Base-by-base conservation (phyloP, 495 filamentous ascomycete genomes). In the Penicillium flavigenum region DNA sequence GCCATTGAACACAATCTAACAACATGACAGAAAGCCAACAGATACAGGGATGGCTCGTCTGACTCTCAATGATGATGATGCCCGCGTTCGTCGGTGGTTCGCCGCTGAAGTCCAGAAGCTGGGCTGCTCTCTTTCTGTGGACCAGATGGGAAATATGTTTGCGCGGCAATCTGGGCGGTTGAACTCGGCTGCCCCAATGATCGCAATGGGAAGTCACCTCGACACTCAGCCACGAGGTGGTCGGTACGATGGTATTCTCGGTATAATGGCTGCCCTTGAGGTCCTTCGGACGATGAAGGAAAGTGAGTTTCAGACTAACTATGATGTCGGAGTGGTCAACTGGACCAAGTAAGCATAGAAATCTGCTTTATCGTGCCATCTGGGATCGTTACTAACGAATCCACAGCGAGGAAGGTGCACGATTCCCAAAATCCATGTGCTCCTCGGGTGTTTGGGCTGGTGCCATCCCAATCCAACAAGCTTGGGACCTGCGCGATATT, bases 351-450 rank as follows among this genome's bases (percentile, higher is more conserved):
- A 50, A 22, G 68, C 59, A 41, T 7, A 2, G 4, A 10, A 3
- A 8, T 19, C 14, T 39, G 20, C 3, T 34, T 4, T 26, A 7
- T 22, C 36, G 10, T 31, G 17, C 27, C 22, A 11, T 50, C 22
- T 16, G 5, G 24, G 24, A 81, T 11, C 69, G 76, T 44, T 5
- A 12, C 39, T 62, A 34, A 56, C 17, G 9, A 6, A 16, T 32
- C 20, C n/a, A 26, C 57, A 77, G 71, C 60, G 88, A 91, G 68
- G 89, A 91, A 67, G 88, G 89, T 3, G 88, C 88, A 1, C 81
- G 88, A 1, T 92, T 92, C 56, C 87, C 88, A 0, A 83, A 86
- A 9, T 86, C 83, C n/a, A 90, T 90, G 87, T 72, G 85, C 12
- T 76, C 83, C 2, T 89, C 87, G 4, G 88, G 87, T 4, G 88